Percentiles rank a stretch among this genome's conserved stretches.
phyloP scores from a whole-genome alignment of 139 green algal species.

The Chlorella ohadii region DNA sequence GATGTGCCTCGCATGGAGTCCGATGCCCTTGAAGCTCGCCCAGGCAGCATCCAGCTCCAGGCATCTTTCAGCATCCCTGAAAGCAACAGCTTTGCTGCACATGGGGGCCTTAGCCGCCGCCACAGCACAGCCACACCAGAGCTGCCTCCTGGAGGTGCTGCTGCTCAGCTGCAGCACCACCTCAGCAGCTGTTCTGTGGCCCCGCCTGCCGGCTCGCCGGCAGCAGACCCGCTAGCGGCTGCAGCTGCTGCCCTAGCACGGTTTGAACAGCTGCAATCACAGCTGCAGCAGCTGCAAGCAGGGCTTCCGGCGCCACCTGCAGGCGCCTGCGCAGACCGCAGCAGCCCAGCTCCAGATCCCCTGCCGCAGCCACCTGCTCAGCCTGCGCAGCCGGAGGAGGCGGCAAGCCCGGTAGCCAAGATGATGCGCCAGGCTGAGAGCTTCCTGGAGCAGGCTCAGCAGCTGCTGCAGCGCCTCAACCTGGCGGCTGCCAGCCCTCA shows the following conservation, averaged over 20 bases:
- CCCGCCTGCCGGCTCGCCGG: not conserved
- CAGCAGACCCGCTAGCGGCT: not conserved
- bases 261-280: constrained; percentile 9
- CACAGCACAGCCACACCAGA: not conserved
- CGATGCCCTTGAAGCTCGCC: not conserved
- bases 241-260: constrained; percentile 5
- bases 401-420: not conserved
- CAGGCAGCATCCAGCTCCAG: not conserved
- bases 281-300: constrained; percentile 14
- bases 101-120: too few species aligned
- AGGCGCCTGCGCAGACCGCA: not conserved
- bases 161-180: not conserved
- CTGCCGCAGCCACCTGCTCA: too few species aligned
- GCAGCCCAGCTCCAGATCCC: too few species aligned
- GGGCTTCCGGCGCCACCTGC: not conserved
- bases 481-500: not conserved
- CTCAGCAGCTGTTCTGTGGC: not conserved
- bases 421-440: constrained; percentile 19
- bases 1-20: not conserved
- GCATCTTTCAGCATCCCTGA: not conserved
- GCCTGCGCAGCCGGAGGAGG: not conserved
- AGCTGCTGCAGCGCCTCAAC: constrained; percentile 10
- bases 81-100: not conserved
- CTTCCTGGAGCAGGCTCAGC: constrained; percentile 9
- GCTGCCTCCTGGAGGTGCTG: not conserved